phyloP scores from a whole-genome alignment of 2,329 filamentous ascomycete species.

The Colletotrichum cuscutae region DNA sequence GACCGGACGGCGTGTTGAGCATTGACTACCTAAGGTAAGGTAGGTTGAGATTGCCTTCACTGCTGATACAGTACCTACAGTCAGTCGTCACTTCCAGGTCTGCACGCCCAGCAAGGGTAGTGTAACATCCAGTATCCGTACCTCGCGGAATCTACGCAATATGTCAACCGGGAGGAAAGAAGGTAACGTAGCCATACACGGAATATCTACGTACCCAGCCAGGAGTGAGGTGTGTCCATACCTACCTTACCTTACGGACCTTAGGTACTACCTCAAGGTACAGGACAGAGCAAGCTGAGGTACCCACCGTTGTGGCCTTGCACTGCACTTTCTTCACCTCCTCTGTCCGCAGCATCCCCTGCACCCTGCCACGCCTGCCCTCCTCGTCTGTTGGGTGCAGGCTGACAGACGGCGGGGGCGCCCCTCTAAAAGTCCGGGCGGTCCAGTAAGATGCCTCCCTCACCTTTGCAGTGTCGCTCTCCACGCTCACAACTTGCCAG shows the following conservation, averaged over 20 bases:
- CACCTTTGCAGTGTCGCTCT: neutral
- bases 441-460: slow-evolving; percentile 5
- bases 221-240: neutral
- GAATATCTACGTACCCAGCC: neutral
- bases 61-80: neutral
- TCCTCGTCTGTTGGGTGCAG: slow-evolving; percentile 26
- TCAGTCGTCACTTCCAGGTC: too few species aligned
- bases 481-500: neutral
- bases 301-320: neutral
- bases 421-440: slow-evolving; percentile 17
- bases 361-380: neutral
- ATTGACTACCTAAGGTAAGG: neutral
- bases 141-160: too few species aligned
- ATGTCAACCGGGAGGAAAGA: neutral
- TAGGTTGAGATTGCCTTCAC: neutral
- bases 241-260: neutral
- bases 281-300: neutral
- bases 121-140: too few species aligned
- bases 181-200: neutral
- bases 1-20: neutral
- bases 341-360: slow-evolving; percentile 8
- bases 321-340: slow-evolving; percentile 3
- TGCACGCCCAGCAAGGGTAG: too few species aligned
- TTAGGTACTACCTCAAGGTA: neutral
- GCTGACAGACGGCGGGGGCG: slow-evolving; percentile 3